Conservation (phyloP, 2,329 filamentous ascomycete genomes). For the Penicillium sp. region DNA sequence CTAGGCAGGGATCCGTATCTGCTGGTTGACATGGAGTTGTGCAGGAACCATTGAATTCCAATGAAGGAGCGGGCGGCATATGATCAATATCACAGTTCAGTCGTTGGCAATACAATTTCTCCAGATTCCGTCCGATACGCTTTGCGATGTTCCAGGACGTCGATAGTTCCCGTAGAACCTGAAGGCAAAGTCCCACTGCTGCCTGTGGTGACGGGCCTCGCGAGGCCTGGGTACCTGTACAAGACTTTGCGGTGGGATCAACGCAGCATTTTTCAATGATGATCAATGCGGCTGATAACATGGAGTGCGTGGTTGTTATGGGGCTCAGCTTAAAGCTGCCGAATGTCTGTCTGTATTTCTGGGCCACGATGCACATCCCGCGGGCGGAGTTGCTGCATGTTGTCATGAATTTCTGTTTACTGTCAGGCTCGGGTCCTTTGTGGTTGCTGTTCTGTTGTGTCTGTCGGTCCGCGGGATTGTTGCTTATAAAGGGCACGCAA, state of each 20-base stretch:
- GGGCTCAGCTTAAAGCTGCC: slow-evolving; percentile 37
- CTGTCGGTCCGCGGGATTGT: not conserved
- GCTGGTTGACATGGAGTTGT: not conserved
- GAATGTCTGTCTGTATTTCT: slow-evolving; percentile 35
- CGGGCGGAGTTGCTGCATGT: slow-evolving; percentile 25
- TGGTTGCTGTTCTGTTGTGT: not conserved
- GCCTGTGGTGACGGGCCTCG: slow-evolving; percentile 11
- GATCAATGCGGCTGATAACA: slow-evolving; percentile 33
- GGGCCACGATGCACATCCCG: slow-evolving; percentile 24
- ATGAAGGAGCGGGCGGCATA: slow-evolving; percentile 3
- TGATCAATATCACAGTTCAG: slow-evolving; percentile 12
- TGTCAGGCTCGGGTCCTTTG: not conserved
- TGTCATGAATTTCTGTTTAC: slow-evolving; percentile 9
- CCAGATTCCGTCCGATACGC: slow-evolving; percentile 21
- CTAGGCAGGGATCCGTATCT: not conserved
- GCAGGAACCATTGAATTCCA: not conserved
- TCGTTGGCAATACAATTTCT: slow-evolving; percentile 19
- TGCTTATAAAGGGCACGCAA: slow-evolving; percentile 28
- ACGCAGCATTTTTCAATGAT: slow-evolving; percentile 21
- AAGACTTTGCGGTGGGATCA: not conserved
- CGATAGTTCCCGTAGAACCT: slow-evolving; percentile 20
- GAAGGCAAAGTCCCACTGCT: slow-evolving; percentile 16
- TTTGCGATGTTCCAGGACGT: slow-evolving; percentile 25
- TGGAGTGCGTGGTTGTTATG: slow-evolving; percentile 38
- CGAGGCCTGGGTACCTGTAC: not conserved